Percentiles rank a stretch among this genome's conserved stretches.
Conservation (phyloP, 1,284 basidiomycete species). For the Pseudozyma tsukubaensis region DNA sequence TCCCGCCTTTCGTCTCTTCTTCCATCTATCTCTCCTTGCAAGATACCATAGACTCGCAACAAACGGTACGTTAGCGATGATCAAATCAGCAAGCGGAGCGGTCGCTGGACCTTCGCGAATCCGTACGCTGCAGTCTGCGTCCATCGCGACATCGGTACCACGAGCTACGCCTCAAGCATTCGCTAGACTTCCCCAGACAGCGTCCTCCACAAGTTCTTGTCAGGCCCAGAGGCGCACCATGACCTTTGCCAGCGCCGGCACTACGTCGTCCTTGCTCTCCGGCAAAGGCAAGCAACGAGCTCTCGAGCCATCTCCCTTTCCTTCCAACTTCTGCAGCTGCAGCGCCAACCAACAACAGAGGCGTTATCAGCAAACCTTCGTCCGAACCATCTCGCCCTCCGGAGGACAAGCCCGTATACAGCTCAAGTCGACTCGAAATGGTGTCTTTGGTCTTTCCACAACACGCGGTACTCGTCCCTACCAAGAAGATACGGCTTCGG, state of each 20-base stretch:
- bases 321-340: slow-evolving; percentile 7
- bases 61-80: slow-evolving; percentile 11
- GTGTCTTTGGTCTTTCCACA: slow-evolving; percentile 53
- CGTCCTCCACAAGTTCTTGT: slow-evolving; percentile 4
- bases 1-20: too few relatives aligned
- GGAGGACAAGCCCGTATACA: slow-evolving; percentile 44
- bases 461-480: slow-evolving; percentile 59
- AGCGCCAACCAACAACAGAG: slow-evolving; percentile 8
- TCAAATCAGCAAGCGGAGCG: slow-evolving; percentile 32
- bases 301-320: slow-evolving; percentile 7
- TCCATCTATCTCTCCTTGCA: too few relatives aligned
- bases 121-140: slow-evolving; percentile 8
- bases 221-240: not conserved
- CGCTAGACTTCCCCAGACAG: slow-evolving; percentile 1
- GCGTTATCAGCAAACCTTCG: slow-evolving; percentile 35
- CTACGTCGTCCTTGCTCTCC: not conserved
- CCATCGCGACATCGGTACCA: slow-evolving; percentile 1
- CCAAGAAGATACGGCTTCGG: slow-evolving; percentile 64
- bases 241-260: not conserved
- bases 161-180: not conserved
- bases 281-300: slow-evolving; percentile 37
- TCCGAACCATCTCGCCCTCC: slow-evolving; percentile 39
- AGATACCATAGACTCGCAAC: not conserved
- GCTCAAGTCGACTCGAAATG: slow-evolving; percentile 40
- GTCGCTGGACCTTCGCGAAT: slow-evolving; percentile 46